phyloP scores from a whole-genome alignment of 2,329 filamentous ascomycete species.

The Fusarium concolor region DNA sequence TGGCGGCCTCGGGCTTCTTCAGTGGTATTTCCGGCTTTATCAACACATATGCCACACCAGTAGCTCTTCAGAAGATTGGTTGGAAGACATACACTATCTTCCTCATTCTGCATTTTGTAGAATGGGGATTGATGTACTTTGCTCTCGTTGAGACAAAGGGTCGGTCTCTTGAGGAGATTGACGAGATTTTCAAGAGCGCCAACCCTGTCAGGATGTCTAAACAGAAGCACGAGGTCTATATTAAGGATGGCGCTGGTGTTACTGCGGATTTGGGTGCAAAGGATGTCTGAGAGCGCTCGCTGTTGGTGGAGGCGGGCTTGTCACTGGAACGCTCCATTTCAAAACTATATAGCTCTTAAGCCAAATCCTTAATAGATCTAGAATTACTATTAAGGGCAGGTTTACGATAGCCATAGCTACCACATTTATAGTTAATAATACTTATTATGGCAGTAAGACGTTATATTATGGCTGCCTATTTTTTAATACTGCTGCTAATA shows the following conservation, averaged over 20 bases:
- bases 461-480: too few relatives aligned
- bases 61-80: not conserved
- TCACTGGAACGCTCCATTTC: too few relatives aligned
- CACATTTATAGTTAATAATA: too few relatives aligned
- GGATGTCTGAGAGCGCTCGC: not conserved
- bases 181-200: not conserved
- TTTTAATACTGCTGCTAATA: too few relatives aligned
- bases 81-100: constrained; percentile 10
- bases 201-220: constrained; percentile 6
- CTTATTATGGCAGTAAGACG: too few relatives aligned
- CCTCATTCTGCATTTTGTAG: not conserved
- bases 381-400: too few relatives aligned
- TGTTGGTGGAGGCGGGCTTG: too few relatives aligned
- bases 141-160: constrained; percentile 4
- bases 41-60: constrained; percentile 5
- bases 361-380: too few relatives aligned
- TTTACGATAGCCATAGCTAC: too few relatives aligned
- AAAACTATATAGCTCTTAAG: too few relatives aligned
- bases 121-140: constrained; percentile 10
- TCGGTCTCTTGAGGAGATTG: constrained; percentile 1
- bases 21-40: constrained; percentile 3
- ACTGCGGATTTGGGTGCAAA: constrained; percentile 1
- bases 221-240: constrained; percentile 1
- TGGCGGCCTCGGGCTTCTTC: constrained; percentile 2
- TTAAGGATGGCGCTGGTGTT: not conserved